These are phyloP conservation scores for Termitomyces sp. DNA, from an alignment of 768 basidiomycete genomes.

Conservation along the genomic window DNA sequence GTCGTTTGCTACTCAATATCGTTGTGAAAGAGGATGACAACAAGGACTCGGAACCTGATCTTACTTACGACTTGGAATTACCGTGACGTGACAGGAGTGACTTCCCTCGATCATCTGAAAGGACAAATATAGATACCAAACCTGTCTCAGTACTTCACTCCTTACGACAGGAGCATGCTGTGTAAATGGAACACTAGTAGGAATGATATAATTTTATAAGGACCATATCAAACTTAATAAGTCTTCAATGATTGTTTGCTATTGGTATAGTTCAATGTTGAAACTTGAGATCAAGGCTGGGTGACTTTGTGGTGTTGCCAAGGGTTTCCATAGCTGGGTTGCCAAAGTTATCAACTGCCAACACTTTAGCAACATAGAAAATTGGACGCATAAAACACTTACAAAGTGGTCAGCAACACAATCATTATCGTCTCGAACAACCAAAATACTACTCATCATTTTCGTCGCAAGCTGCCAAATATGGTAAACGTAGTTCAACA, in stretches of 20 bases:
- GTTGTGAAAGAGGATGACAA: conserved; percentile 14
- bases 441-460: background rate
- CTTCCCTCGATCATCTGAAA: conserved; percentile 10
- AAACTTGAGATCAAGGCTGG: too few species aligned
- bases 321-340: background rate
- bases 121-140: conserved; percentile 7
- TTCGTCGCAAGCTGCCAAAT: conserved; percentile 22
- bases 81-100: conserved; percentile 17
- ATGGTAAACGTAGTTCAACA: conserved; percentile 33
- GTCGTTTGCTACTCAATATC: background rate
- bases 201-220: too few species aligned
- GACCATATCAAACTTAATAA: too few species aligned
- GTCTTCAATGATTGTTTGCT: background rate
- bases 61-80: conserved; percentile 13
- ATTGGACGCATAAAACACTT: background rate
- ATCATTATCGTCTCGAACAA: background rate
- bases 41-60: conserved; percentile 15
- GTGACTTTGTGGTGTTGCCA: too few species aligned
- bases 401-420: background rate
- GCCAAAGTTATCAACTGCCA: too few species aligned
- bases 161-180: background rate
- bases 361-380: background rate
- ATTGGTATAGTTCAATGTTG: too few species aligned
- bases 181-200: background rate
- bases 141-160: background rate